Evolutionary conservation across 495 filamentous ascomycete species (phyloP).

Genomic region (Penicillium antarcticum): DNA sequence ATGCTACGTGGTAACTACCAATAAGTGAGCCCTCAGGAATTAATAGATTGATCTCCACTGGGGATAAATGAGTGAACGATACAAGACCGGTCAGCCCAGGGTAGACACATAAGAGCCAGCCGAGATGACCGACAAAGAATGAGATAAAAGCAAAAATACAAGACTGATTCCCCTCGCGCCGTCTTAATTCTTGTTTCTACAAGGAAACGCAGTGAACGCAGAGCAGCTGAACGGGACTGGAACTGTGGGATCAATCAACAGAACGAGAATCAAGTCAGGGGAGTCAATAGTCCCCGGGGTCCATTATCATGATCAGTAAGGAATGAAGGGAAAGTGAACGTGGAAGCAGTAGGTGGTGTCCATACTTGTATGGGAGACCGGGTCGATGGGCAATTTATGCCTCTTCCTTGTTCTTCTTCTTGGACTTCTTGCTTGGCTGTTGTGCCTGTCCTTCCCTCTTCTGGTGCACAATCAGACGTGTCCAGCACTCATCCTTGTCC

Average conservation of each 20-base stretch:
- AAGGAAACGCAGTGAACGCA: conserved; percentile 15
- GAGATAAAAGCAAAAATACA: conserved; percentile 18
- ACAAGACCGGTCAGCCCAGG: conserved; percentile 4
- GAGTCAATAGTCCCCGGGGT: conserved; percentile 4
- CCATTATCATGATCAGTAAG: not conserved
- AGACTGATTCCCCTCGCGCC: conserved; percentile 17
- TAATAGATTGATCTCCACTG: conserved; percentile 7
- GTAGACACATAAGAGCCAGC: conserved; percentile 1
- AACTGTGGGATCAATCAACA: conserved; percentile 8
- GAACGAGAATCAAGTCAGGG: conserved; percentile 3
- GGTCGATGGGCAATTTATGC: conserved; percentile 22
- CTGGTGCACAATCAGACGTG: conserved; percentile 76
- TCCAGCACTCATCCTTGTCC: conserved; percentile 82
- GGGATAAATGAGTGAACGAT: not conserved
- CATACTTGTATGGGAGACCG: not conserved
- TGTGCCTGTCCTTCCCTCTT: conserved; percentile 60
- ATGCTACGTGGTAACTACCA: too few relatives aligned
- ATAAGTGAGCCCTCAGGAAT: not conserved
- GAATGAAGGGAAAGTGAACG: not conserved
- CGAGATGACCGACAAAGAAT: conserved; percentile 3
- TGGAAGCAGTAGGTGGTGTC: not conserved
- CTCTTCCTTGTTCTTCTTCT: conserved; percentile 54
- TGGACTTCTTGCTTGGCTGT: conserved; percentile 62
- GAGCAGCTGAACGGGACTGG: conserved; percentile 9
- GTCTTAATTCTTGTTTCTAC: conserved; percentile 32